Evolutionary conservation across 305 asterid species (phyloP).

Genomic region (Coffea humblotiana): DNA sequence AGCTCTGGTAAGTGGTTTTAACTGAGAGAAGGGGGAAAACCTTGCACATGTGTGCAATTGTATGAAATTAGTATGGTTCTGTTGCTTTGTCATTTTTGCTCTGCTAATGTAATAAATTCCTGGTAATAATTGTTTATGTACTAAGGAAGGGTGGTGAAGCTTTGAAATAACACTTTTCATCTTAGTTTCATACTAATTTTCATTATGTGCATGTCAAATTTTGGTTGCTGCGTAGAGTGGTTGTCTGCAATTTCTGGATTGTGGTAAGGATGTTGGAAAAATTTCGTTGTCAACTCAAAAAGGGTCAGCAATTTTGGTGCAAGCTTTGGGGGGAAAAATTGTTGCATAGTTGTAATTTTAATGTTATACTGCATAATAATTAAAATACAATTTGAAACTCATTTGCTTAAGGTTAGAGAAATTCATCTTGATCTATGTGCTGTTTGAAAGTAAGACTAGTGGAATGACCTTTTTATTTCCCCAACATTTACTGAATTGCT

Average conservation of each 20-base stretch:
- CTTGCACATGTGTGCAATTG: not conserved
- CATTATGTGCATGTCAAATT: not conserved
- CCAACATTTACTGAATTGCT: not conserved
- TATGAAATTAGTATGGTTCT: not conserved
- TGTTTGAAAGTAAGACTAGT: too few relatives aligned
- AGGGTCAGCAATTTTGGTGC: not conserved
- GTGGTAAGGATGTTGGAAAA: not conserved
- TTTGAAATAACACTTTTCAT: not conserved
- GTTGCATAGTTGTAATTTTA: not conserved
- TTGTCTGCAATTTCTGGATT: not conserved
- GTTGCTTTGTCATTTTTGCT: not conserved
- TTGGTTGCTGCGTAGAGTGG: not conserved
- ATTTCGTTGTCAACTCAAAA: not conserved
- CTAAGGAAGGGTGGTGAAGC: not conserved
- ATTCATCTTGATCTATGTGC: not conserved
- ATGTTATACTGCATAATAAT: not conserved
- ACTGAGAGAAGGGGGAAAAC: not conserved
- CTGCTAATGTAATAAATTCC: not conserved
- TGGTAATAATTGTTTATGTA: not conserved
- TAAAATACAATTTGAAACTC: not conserved
- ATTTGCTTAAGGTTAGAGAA: not conserved
- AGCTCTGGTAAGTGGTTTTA: conserved; percentile 38
- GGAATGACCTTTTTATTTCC: too few relatives aligned
- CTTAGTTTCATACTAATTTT: not conserved
- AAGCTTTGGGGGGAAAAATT: not conserved